These are phyloP conservation scores for Mycena sanguinolenta DNA, from an alignment of 768 basidiomycete genomes.

Conservation along the genomic window DNA sequence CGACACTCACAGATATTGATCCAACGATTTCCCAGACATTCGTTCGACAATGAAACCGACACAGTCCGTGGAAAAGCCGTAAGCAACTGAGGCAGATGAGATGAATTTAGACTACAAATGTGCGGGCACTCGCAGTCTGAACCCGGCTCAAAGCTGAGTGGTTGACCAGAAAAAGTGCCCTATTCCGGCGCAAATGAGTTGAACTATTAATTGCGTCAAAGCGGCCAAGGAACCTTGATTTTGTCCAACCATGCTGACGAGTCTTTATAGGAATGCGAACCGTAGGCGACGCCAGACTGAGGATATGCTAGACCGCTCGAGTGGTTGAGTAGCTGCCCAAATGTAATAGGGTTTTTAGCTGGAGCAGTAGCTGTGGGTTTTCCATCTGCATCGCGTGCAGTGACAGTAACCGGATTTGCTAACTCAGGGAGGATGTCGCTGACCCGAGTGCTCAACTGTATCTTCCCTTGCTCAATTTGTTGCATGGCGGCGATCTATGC, in stretches of 20 bases:
- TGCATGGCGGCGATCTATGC: slow-evolving; percentile 48
- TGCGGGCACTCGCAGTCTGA: slow-evolving; percentile 40
- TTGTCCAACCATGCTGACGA: slow-evolving; percentile 40
- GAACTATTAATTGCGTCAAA: no score
- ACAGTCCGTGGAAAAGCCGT: slow-evolving; percentile 47
- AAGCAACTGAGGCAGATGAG: slow-evolving; percentile 39
- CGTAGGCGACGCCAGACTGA: neutral
- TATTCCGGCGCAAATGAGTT: slow-evolving; percentile 9
- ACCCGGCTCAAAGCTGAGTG: slow-evolving; percentile 49
- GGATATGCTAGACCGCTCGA: slow-evolving; percentile 49
- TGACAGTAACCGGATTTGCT: slow-evolving; percentile 37
- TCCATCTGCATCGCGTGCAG: slow-evolving; percentile 35
- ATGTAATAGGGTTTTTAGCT: slow-evolving; percentile 39
- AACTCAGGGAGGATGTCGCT: slow-evolving; percentile 46
- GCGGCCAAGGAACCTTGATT: slow-evolving; percentile 33
- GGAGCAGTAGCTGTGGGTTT: slow-evolving; percentile 38
- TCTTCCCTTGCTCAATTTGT: slow-evolving; percentile 47
- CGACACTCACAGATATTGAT: slow-evolving; percentile 47
- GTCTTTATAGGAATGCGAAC: slow-evolving; percentile 29
- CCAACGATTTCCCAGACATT: slow-evolving; percentile 44
- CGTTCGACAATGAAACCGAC: slow-evolving; percentile 49
- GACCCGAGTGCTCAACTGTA: slow-evolving; percentile 42
- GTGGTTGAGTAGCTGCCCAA: slow-evolving; percentile 49
- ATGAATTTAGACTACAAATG: slow-evolving; percentile 4
- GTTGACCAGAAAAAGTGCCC: no score